Base-by-base conservation (phyloP, 805 yeast species). In the Wickerhamiella lipophila region DNA sequence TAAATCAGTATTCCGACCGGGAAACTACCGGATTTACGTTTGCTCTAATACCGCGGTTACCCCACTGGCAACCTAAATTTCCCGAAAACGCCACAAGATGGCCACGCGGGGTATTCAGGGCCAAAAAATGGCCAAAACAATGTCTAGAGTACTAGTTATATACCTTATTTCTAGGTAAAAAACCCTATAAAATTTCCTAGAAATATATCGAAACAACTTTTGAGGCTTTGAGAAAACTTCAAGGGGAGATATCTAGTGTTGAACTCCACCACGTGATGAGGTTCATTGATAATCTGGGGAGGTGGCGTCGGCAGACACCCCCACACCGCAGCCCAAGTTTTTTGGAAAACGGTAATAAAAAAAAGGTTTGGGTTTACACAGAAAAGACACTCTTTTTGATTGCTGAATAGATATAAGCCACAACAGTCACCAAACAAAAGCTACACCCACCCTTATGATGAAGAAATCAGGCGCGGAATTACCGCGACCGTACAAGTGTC, bases 401-500 rank as follows among this genome's bases (percentile, higher is more conserved):
- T n/a, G n/a, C n/a, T n/a, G n/a, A n/a, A n/a, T n/a, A n/a, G n/a
- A n/a, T n/a, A n/a, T n/a, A n/a, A n/a, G n/a, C n/a, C n/a, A n/a
- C n/a, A n/a, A n/a, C n/a, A n/a, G n/a, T n/a, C n/a, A n/a, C n/a
- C n/a, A n/a, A n/a, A n/a, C n/a, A n/a, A n/a, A n/a, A n/a, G n/a
- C n/a, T 11, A 29, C 32, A 9, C 3, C n/a, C 12, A 9, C 9
- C 7, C 43, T 13, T n/a, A 30, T 19, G 19, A 43, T 42, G 42
- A 35, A 38, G 21, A 49, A 49, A 22, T 9, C 46, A 7, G 47
- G 36, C 23, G 34, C 45, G 6, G 68, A 65, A 49, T 62, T 65
- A 15, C 71, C 70, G 9, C 60, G 94, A 54, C 96, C 95, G 2
- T 87, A 83, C 70, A 78, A 79, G 58, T 86, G 96, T 60, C 80